Evolutionary conservation across 2,329 filamentous ascomycete species (phyloP).

Genomic region (Claviceps capensis): DNA sequence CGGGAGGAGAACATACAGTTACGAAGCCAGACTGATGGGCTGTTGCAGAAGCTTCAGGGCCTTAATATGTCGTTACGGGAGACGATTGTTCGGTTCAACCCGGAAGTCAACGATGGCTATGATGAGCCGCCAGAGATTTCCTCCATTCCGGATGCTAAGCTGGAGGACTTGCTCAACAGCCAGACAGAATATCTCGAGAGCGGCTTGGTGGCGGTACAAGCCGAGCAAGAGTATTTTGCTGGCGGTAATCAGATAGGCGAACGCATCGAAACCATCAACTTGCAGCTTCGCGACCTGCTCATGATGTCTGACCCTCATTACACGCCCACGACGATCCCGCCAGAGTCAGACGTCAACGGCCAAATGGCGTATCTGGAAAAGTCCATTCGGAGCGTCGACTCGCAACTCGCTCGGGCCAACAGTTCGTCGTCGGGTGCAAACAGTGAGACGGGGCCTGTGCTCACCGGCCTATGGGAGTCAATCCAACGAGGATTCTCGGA

Average conservation of each 20-base stretch:
- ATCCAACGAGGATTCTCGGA: conserved; percentile 38
- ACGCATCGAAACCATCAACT: conserved; percentile 49
- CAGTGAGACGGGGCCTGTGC: conserved; percentile 42
- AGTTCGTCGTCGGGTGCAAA: conserved; percentile 16
- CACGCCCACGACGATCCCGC: conserved; percentile 43
- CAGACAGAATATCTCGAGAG: conserved; percentile 62
- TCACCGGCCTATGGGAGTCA: conserved; percentile 43
- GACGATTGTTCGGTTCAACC: conserved; percentile 51
- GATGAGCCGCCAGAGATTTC: conserved; percentile 25
- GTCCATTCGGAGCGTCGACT: conserved; percentile 37
- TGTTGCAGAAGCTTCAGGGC: conserved; percentile 44
- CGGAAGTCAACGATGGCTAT: conserved; percentile 35
- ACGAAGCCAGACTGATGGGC: conserved; percentile 17
- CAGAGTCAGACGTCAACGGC: conserved; percentile 44
- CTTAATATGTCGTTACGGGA: conserved; percentile 54
- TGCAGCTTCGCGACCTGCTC: conserved; percentile 47
- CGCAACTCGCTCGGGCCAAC: conserved; percentile 25
- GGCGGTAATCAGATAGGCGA: conserved; percentile 27
- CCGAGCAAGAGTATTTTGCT: conserved; percentile 35
- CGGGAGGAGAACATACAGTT: conserved; percentile 32
- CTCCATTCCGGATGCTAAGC: conserved; percentile 18
- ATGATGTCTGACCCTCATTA: conserved; percentile 32
- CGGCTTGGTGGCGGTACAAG: conserved; percentile 45
- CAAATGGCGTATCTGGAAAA: conserved; percentile 57
- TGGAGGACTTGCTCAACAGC: conserved; percentile 32